phyloP scores from a whole-genome alignment of 495 filamentous ascomycete genomes.

The Penicillium malachiteum region DNA sequence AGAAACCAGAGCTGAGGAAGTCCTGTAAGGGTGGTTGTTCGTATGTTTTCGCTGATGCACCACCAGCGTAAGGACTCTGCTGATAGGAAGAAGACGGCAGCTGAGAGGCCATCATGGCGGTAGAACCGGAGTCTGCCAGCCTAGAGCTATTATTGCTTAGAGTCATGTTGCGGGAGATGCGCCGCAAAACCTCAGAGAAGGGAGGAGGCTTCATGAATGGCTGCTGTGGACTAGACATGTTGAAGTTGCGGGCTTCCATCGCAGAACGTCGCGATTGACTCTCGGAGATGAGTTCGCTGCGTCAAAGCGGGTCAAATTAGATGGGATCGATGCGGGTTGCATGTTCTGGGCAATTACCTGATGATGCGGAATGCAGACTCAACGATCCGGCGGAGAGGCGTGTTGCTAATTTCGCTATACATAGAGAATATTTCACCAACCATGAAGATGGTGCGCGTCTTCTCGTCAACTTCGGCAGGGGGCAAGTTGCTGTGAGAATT shows the following conservation, averaged over 20 bases:
- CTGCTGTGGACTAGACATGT: background rate
- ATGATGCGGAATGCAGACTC: conserved; percentile 1
- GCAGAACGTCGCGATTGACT: background rate
- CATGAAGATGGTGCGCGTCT: background rate
- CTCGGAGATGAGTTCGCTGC: background rate
- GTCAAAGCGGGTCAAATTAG: background rate
- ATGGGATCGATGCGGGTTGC: background rate
- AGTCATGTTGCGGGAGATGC: conserved; percentile 1
- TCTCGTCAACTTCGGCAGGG: background rate
- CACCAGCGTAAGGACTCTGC: background rate
- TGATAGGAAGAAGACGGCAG: background rate
- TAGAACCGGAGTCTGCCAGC: background rate
- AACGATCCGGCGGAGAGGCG: background rate
- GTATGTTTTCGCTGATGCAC: background rate
- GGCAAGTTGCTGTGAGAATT: background rate
- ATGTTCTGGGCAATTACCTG: background rate
- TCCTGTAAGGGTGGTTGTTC: background rate
- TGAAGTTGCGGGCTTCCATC: background rate
- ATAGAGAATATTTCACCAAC: background rate
- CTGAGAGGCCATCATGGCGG: background rate
- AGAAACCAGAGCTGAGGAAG: background rate
- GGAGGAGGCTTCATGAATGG: background rate
- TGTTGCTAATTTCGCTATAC: background rate
- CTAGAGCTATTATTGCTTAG: background rate
- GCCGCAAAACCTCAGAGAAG: background rate